phyloP scores from a whole-genome alignment of 129 eudicot genomes.

The Erigeron canadensis region DNA sequence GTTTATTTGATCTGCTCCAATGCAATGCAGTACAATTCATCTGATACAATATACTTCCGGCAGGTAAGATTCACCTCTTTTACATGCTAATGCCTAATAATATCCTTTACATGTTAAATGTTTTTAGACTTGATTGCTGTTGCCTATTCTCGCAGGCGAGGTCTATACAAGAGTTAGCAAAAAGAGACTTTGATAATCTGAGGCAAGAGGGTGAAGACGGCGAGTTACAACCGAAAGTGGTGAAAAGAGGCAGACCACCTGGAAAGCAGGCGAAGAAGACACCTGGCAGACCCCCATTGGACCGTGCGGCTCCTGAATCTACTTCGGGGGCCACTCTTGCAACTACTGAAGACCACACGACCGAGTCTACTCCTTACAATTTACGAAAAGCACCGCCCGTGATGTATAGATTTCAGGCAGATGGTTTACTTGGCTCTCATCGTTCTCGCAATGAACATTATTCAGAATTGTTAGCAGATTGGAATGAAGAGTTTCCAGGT shows the following conservation, averaged over 20 bases:
- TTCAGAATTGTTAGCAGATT: conserved; percentile 62
- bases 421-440: conserved; percentile 43
- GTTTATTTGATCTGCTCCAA: conserved; percentile 74
- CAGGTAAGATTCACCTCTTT: conserved; percentile 49
- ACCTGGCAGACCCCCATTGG: conserved; percentile 59
- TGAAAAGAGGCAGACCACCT: conserved; percentile 87
- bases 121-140: neutral
- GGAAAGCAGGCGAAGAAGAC: conserved; percentile 62
- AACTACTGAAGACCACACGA: conserved; percentile 50
- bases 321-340: conserved; percentile 78
- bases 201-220: conserved; percentile 79
- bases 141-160: conserved; percentile 52
- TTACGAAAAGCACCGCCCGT: conserved; percentile 58
- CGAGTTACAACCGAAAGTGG: conserved; percentile 79
- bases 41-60: conserved; percentile 71
- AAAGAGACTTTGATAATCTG: conserved; percentile 76
- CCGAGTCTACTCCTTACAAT: conserved; percentile 63
- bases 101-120: neutral
- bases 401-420: conserved; percentile 50
- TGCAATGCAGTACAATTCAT: conserved; percentile 88
- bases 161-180: conserved; percentile 83
- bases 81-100: neutral
- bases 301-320: conserved; percentile 61
- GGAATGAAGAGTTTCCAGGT: conserved; percentile 97
- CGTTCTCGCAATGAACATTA: conserved; percentile 63